A percentile compares a stretch with the other conserved stretches of the same genome.
Conservation (phyloP, 805 yeast species). For the Yarrowia hollandica region DNA sequence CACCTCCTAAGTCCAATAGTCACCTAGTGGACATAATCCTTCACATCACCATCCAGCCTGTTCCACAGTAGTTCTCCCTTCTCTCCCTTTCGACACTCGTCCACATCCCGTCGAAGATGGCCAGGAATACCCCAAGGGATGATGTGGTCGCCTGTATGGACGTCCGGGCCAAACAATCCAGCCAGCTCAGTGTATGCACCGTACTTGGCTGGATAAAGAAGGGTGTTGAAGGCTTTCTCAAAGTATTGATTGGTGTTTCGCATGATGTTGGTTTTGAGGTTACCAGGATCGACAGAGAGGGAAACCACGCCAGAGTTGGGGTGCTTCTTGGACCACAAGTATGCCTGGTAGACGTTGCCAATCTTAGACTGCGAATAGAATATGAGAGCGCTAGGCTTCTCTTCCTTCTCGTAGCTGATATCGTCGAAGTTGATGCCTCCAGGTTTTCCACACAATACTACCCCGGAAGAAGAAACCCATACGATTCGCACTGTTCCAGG, state of each 20-base stretch:
- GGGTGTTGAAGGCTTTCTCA: background rate
- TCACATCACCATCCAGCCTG: constrained; percentile 40
- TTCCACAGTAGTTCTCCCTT: constrained; percentile 43
- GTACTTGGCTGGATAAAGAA: constrained; percentile 37
- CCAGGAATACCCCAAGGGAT: constrained; percentile 50
- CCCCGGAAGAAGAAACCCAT: constrained; percentile 49
- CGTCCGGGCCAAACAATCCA: constrained; percentile 47
- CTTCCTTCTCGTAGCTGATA: constrained; percentile 37
- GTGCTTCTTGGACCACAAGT: constrained; percentile 43
- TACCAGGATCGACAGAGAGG: constrained; percentile 48
- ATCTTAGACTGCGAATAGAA: constrained; percentile 51
- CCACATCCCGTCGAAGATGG: constrained; percentile 43
- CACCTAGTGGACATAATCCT: constrained; percentile 28
- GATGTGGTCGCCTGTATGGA: constrained; percentile 44
- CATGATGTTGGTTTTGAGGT: constrained; percentile 42
- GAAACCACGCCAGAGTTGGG: constrained; percentile 42
- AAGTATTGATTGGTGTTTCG: constrained; percentile 35
- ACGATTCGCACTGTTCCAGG: constrained; percentile 45
- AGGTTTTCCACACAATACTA: constrained; percentile 38
- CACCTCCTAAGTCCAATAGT: no score
- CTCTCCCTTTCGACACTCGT: constrained; percentile 40
- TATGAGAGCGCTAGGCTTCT: constrained; percentile 29
- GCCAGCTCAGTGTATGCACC: constrained; percentile 51
- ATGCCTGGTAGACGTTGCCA: constrained; percentile 43
- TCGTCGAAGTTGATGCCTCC: constrained; percentile 45